These are phyloP conservation scores for Rosa hybrid DNA, from an alignment of 331 rosid genomes.

Conservation along the genomic window DNA sequence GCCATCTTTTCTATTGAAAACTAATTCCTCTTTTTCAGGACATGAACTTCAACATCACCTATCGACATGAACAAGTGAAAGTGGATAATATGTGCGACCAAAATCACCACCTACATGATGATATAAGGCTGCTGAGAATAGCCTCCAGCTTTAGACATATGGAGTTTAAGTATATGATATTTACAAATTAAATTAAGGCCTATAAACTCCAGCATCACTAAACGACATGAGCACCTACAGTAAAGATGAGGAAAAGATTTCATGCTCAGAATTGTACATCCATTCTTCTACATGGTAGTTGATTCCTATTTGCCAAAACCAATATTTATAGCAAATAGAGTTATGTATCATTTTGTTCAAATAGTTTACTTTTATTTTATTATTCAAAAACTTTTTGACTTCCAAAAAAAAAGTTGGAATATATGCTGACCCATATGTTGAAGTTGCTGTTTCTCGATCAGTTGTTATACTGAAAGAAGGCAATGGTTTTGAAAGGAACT, in stretches of 20 bases:
- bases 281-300: neutral
- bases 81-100: too few species aligned
- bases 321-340: too few species aligned
- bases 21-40: too few species aligned
- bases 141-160: too few species aligned
- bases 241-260: neutral
- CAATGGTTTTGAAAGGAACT: neutral
- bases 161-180: too few species aligned
- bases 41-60: too few species aligned
- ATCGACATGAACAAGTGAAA: too few species aligned
- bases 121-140: too few species aligned
- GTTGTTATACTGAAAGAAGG: slow-evolving; percentile 27
- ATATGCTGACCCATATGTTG: neutral
- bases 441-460: neutral
- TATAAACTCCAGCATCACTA: neutral
- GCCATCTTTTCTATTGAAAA: too few species aligned
- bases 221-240: neutral
- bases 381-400: neutral
- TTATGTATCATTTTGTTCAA: too few species aligned
- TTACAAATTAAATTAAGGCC: too few species aligned
- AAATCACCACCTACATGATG: too few species aligned
- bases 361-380: neutral
- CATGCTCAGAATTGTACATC: neutral
- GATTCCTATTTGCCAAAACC: neutral
- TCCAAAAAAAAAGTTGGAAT: neutral